Base-by-base conservation (phyloP, 352 stramenopile genomes). In the Phytophthora sansomeana region DNA sequence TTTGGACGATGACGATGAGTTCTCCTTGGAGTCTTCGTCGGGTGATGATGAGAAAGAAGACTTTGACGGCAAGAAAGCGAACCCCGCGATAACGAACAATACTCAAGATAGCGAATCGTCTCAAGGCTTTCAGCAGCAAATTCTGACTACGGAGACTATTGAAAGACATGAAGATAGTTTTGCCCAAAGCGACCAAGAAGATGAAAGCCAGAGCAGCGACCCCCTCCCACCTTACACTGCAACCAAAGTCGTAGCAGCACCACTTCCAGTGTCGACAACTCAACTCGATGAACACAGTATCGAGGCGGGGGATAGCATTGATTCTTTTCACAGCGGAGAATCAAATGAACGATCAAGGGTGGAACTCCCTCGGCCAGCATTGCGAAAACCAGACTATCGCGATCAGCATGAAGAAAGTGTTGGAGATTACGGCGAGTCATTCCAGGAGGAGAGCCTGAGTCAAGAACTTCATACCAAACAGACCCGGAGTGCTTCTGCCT, bases 1-100 rank as follows among this genome's bases (percentile, higher is more conserved):
- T 28, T 38, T 80, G 17, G 83, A 91, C 38, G 80, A 90, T 26
- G 77, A 89, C 14, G 70, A 84, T 14, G 71, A 83, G 2, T 69
- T 83, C 26, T 81, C 72, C 30, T 50, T 82, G 17, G 69, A 84
- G 47, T 83, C 51, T 17, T 60, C 63, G 16, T 48, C 38, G 33
- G 33, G 30, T 38, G 61, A 51, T 6, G 49, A 58, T n/a, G n/a
- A n/a, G 17, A 49, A 55, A 46, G 26, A 51, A 44, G 21, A 30
- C n/a, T 44, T 21, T n/a, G n/a, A 39, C 33, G n/a, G n/a, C n/a
- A n/a, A n/a, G n/a, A n/a, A n/a, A n/a, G n/a, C n/a, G n/a, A n/a
- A n/a, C n/a, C n/a, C n/a, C n/a, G n/a, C n/a, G n/a, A n/a, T n/a
- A n/a, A n/a, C n/a, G n/a, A n/a, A n/a, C n/a, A n/a, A n/a, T 6